Conservation (phyloP, 257 asterid genomes). For the Plectranthus barbatus region DNA sequence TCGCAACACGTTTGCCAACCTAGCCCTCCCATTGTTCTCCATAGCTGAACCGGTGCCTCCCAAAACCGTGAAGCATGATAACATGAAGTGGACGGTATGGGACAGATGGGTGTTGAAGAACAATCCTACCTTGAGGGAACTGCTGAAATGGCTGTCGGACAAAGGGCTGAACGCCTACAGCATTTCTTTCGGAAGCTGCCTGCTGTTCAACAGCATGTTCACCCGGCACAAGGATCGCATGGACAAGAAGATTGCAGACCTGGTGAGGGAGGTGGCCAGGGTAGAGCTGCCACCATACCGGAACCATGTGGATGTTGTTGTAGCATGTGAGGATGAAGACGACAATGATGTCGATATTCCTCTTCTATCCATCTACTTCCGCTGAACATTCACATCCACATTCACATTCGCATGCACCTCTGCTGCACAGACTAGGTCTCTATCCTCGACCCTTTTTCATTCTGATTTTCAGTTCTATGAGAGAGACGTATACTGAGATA, state of each 20-base stretch:
- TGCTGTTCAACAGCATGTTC: conserved; percentile 75
- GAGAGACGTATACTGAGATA: neutral
- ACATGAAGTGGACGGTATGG: conserved; percentile 92
- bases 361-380: conserved; percentile 61
- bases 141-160: conserved; percentile 67
- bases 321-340: conserved; percentile 86
- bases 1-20: conserved; percentile 83
- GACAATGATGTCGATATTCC: conserved; percentile 85
- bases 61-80: conserved; percentile 55
- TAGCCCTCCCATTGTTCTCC: conserved; percentile 81
- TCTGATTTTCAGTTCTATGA: neutral
- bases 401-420: too few species aligned
- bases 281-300: conserved; percentile 64
- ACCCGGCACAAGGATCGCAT: conserved; percentile 77
- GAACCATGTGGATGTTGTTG: conserved; percentile 65
- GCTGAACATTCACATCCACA: conserved; percentile 25
- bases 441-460: neutral
- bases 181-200: conserved; percentile 75
- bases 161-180: conserved; percentile 78
- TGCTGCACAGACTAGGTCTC: neutral
- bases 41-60: conserved; percentile 87
- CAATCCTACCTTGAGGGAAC: conserved; percentile 63
- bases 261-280: conserved; percentile 74
- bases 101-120: conserved; percentile 67
- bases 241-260: conserved; percentile 64